phyloP scores from a whole-genome alignment of 179 eudicot species.

The Heliamphora pulchella region DNA sequence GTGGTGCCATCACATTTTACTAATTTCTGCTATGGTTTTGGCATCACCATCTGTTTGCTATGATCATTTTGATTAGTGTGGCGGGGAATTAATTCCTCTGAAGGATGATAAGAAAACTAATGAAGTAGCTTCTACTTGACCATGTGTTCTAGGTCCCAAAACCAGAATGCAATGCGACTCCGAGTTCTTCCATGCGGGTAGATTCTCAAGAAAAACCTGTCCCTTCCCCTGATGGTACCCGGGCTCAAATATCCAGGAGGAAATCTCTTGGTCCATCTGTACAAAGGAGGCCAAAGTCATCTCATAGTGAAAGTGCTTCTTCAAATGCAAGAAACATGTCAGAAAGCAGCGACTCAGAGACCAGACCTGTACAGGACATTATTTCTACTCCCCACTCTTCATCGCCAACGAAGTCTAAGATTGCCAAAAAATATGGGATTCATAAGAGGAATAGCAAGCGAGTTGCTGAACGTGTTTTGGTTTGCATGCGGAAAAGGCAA shows the following conservation, averaged over 20 bases:
- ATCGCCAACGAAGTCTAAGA: slow-evolving; percentile 35
- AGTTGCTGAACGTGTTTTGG: slow-evolving; percentile 58
- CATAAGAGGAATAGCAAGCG: slow-evolving; percentile 59
- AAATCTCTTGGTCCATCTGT: slow-evolving; percentile 42
- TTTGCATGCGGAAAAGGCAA: slow-evolving; percentile 62
- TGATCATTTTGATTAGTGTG: background rate
- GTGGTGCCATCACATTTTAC: slow-evolving; percentile 5
- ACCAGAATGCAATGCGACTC: slow-evolving; percentile 34
- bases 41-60: background rate
- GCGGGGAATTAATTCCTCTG: background rate
- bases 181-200: slow-evolving; percentile 32
- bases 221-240: slow-evolving; percentile 40
- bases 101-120: slow-evolving; percentile 4
- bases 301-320: slow-evolving; percentile 81
- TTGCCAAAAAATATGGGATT: slow-evolving; percentile 39
- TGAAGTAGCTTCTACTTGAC: slow-evolving; percentile 14
- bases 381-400: slow-evolving; percentile 29
- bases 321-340: slow-evolving; percentile 57
- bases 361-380: slow-evolving; percentile 38
- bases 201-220: slow-evolving; percentile 39
- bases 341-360: slow-evolving; percentile 84
- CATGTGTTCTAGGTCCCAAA: slow-evolving; percentile 40
- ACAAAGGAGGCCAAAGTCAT: slow-evolving; percentile 47
- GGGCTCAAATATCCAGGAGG: slow-evolving; percentile 33
- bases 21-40: background rate